These are phyloP conservation scores for Chytridium lagenaria DNA, from an alignment of 371 early-diverging fungal species.

Conservation along the genomic window DNA sequence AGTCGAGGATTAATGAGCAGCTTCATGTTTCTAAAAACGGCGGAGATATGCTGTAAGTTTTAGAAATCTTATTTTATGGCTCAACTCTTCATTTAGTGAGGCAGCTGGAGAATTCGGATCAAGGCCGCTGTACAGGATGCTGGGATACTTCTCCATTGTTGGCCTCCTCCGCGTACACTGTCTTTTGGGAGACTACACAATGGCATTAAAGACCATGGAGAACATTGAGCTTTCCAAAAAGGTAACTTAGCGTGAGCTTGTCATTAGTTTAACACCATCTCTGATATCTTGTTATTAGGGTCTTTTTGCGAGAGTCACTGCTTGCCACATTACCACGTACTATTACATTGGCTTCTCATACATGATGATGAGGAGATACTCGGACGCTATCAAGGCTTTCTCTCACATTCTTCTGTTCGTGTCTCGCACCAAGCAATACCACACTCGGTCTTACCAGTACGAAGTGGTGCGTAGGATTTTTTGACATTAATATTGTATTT, in stretches of 20 bases:
- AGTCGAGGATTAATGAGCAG: conserved; percentile 92
- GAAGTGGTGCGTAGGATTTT: conserved; percentile 66
- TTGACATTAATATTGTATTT: conserved; percentile 7
- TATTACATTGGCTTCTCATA: conserved; percentile 96
- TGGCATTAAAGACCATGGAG: conserved; percentile 94
- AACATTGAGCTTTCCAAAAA: conserved; percentile 91
- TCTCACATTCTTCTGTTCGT: conserved; percentile 89
- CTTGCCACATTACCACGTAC: conserved; percentile 94
- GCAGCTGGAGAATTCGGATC: conserved; percentile 53
- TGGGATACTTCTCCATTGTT: conserved; percentile 95
- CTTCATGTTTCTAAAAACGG: conserved; percentile 86
- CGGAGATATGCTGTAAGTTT: conserved; percentile 75
- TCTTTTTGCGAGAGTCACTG: conserved; percentile 90
- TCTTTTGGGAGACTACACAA: conserved; percentile 90
- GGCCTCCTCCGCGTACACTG: conserved; percentile 94
- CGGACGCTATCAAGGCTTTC: conserved; percentile 93
- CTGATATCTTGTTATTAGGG: conserved; percentile 56
- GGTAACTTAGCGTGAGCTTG: conserved; percentile 34
- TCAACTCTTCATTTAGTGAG: conserved; percentile 29
- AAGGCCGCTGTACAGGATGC: conserved; percentile 84
- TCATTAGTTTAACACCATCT: not conserved
- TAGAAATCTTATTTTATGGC: not conserved
- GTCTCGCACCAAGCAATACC: conserved; percentile 91
- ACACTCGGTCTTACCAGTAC: conserved; percentile 89
- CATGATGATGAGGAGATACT: conserved; percentile 96